Base-by-base conservation (phyloP, 805 yeast genomes). In the Teunomyces kruisii region DNA sequence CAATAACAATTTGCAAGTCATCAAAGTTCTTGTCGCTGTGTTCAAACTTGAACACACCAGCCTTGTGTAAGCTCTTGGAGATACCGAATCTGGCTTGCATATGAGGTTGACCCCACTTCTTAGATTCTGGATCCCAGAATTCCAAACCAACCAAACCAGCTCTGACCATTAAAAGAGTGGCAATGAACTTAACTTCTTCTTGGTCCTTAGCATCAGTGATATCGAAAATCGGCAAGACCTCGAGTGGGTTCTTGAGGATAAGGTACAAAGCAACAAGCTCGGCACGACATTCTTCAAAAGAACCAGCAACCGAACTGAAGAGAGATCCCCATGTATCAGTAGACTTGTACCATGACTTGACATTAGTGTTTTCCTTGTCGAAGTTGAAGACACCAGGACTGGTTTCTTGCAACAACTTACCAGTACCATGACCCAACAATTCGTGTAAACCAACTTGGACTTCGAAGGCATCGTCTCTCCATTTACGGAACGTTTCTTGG, bases 361-460 rank as follows among this genome's bases (percentile, higher is more conserved):
- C 77, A 9, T 89, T 86, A 9, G 91, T 90, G 42, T 89, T 86
- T 10, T 62, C 60, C 41, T 65, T 70, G 64, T 88, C 90, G 58
- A 87, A 89, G 65, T 89, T 89, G 75, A 76, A 89, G 17, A 70
- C 63, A 9, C 86, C 86, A 40, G 80, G 80, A 13, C 74, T 74
- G 4, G 72, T 68, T 47, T 72, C 74, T 49, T 76, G 76, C 54
- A 89, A 70, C 47, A 89, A 72, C 65, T 88, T 89, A 41, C 97
- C 97, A 4, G 94, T 80, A 32, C 96, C 97, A 60, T 89, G 97
- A 12, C 97, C 96, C 50, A 89, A 75, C 52, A 89, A 73, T 67
- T 89, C 97, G 66, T 89, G 97, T 56, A 89, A 85, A 44, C 96
- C 97, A 41, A 89, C 97, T 68, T 89, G 96, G 36, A 89, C 94